Conservation (phyloP, 352 stramenopile species). For the Phytophthora palmivora region DNA sequence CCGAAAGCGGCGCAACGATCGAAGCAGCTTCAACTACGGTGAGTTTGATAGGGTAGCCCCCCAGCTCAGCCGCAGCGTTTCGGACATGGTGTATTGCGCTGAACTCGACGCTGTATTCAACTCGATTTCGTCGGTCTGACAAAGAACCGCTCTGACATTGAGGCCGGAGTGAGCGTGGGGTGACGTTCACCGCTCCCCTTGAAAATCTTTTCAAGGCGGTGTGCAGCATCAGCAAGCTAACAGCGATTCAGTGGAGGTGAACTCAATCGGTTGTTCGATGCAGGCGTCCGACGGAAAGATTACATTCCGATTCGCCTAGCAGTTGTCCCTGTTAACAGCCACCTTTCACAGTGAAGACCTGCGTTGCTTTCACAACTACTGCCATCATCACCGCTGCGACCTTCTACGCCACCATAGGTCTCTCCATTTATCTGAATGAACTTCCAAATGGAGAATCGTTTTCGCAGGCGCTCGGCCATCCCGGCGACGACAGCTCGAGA, state of each 20-base stretch:
- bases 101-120: constrained; percentile 8
- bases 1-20: constrained; percentile 8
- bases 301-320: constrained; percentile 6
- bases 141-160: constrained; percentile 8
- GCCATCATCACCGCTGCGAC: constrained; percentile 28
- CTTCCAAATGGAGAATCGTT: constrained; percentile 54
- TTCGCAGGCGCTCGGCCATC: constrained; percentile 45
- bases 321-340: background rate
- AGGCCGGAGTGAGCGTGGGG: constrained; percentile 17
- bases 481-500: constrained; percentile 30
- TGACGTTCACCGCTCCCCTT: constrained; percentile 3
- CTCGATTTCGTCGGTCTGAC: constrained; percentile 10
- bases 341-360: constrained; percentile 27
- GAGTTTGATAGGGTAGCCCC: background rate
- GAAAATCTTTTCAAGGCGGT: constrained; percentile 20
- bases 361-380: constrained; percentile 21
- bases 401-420: constrained; percentile 20
- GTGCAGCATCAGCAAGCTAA: background rate
- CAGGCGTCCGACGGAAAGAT: constrained; percentile 1
- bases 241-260: background rate
- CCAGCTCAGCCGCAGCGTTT: constrained; percentile 9
- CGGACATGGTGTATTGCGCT: constrained; percentile 2
- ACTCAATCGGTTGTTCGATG: constrained; percentile 1
- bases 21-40: constrained; percentile 4
- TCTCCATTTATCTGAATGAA: constrained; percentile 36